These are phyloP conservation scores for Eimeria brunetti DNA, from an alignment of 169 alveolate species.

Conservation along the genomic window DNA sequence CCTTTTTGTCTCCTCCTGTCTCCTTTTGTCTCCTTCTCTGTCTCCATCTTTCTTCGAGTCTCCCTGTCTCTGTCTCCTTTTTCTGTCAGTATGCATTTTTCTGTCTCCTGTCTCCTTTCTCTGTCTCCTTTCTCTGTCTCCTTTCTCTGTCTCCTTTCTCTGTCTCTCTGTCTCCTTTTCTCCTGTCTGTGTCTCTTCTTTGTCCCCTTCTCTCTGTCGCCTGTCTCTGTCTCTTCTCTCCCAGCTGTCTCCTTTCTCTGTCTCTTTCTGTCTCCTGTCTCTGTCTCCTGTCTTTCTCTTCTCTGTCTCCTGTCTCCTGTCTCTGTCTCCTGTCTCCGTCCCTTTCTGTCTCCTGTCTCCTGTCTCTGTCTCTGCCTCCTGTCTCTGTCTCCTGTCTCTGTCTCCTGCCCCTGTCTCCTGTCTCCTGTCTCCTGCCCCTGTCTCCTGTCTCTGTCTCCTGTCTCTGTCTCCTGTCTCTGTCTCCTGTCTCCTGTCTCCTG, in stretches of 20 bases:
- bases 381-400: conserved; percentile 6
- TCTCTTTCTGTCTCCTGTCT: background rate
- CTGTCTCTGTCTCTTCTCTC: background rate
- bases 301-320: background rate
- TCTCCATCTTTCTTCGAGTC: no score
- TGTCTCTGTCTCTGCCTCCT: background rate
- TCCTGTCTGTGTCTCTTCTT: background rate
- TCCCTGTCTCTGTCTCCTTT: no score
- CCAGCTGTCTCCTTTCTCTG: background rate
- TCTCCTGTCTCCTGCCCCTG: background rate
- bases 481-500: conserved; percentile 18
- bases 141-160: no score
- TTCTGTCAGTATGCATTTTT: no score
- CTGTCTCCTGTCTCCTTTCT: no score
- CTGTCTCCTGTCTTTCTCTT: background rate
- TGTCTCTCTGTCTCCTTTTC: background rate
- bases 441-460: background rate
- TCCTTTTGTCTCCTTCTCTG: no score
- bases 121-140: no score
- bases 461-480: background rate
- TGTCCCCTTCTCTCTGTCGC: background rate
- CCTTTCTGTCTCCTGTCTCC: background rate
- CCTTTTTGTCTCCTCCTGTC: no score
- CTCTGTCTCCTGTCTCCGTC: background rate
- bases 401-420: background rate